phyloP scores from a whole-genome alignment of 73 alveolate genomes.

The Tetrahymena malaccensis region DNA sequence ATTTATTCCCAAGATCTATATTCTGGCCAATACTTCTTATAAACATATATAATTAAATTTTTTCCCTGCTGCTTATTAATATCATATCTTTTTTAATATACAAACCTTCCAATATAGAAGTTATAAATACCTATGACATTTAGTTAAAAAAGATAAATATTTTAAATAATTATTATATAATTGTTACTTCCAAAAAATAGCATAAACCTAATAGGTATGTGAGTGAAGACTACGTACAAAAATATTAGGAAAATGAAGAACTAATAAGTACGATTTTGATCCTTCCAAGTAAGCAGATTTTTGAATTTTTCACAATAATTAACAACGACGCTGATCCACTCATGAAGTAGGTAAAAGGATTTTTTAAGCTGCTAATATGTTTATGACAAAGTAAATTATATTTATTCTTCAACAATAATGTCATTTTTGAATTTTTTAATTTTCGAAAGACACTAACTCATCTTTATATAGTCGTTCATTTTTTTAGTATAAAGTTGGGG shows the following conservation, averaged over 20 bases:
- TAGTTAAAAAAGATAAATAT: too few species aligned
- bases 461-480: neutral
- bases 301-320: neutral
- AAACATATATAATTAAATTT: neutral
- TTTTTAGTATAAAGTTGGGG: neutral
- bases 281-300: neutral
- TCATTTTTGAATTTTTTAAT: neutral
- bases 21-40: neutral
- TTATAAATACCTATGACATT: neutral
- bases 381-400: neutral
- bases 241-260: neutral
- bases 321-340: neutral
- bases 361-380: neutral
- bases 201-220: neutral
- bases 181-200: neutral
- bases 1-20: neutral
- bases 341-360: neutral
- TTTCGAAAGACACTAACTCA: neutral
- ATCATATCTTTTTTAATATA: neutral
- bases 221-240: neutral
- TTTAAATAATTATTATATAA: too few species aligned
- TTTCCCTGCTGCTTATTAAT: neutral
- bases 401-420: neutral
- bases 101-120: neutral
- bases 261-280: neutral